Percentiles rank a stretch among this genome's conserved stretches.
Evolutionary conservation across 345 rosid species (phyloP).

Genomic region (Linum usitatissimum): DNA sequence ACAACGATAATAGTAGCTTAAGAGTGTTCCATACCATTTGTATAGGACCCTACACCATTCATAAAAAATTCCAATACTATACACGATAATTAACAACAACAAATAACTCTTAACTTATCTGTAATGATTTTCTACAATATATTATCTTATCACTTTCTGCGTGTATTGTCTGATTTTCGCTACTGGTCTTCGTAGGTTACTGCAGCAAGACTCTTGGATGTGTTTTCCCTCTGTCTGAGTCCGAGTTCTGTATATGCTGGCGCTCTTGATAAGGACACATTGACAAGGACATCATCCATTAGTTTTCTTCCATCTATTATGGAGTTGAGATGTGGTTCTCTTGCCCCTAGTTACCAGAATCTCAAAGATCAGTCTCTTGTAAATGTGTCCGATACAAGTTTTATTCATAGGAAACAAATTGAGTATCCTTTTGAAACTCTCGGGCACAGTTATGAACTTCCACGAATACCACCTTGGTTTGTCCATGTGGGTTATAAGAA

Average conservation of each 20-base stretch:
- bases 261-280: constrained; percentile 60
- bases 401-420: constrained; percentile 20
- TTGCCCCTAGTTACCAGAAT: constrained; percentile 16
- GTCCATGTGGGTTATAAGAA: constrained; percentile 56
- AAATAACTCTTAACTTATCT: too few relatives aligned
- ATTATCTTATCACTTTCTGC: background rate
- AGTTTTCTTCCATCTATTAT: constrained; percentile 74
- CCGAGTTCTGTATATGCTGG: constrained; percentile 59
- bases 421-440: constrained; percentile 17
- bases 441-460: constrained; percentile 39
- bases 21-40: too few relatives aligned
- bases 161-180: too few relatives aligned
- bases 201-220: constrained; percentile 77
- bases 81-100: too few relatives aligned
- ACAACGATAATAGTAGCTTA: too few relatives aligned
- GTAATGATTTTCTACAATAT: too few relatives aligned
- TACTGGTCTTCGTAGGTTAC: constrained; percentile 36
- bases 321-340: constrained; percentile 51
- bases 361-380: constrained; percentile 25
- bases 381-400: constrained; percentile 21
- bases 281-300: constrained; percentile 41
- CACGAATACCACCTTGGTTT: constrained; percentile 87
- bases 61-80: too few relatives aligned
- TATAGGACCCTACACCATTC: too few relatives aligned
- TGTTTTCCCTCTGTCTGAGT: constrained; percentile 59